Evolutionary conservation across 1,284 basidiomycete genomes (phyloP).

Genomic region (Fomes fomentarius): DNA sequence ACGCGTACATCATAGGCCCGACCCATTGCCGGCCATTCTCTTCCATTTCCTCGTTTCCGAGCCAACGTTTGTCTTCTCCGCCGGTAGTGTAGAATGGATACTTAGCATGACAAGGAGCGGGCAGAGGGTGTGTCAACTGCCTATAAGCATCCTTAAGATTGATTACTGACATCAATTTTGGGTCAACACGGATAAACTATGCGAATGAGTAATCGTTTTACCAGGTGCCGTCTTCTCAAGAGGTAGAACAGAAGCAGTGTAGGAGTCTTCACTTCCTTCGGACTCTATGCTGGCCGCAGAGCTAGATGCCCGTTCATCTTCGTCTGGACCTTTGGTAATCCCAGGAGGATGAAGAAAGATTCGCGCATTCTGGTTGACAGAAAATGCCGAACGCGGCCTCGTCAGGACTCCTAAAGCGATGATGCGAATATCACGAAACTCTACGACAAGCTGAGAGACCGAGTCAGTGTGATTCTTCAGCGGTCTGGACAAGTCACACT

Average conservation of each 20-base stretch:
- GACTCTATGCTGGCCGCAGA: slow-evolving; percentile 13
- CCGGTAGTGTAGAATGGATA: slow-evolving; percentile 77
- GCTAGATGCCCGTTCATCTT: slow-evolving; percentile 12
- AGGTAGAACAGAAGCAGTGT: not conserved
- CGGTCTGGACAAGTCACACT: slow-evolving; percentile 25
- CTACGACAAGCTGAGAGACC: slow-evolving; percentile 57
- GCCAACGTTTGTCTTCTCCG: slow-evolving; percentile 69
- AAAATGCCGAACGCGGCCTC: slow-evolving; percentile 56
- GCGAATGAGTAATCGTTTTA: not conserved
- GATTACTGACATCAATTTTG: too few relatives aligned
- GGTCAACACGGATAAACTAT: not conserved
- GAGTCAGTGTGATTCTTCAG: not conserved
- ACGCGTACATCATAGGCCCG: slow-evolving; percentile 66
- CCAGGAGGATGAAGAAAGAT: slow-evolving; percentile 70
- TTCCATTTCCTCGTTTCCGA: slow-evolving; percentile 51
- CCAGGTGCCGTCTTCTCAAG: slow-evolving; percentile 9
- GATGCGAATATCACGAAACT: slow-evolving; percentile 73
- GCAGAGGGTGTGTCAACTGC: slow-evolving; percentile 57
- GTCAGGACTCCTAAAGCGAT: slow-evolving; percentile 69
- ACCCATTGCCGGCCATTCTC: slow-evolving; percentile 73
- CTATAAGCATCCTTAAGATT: slow-evolving; percentile 32
- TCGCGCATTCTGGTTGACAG: slow-evolving; percentile 66
- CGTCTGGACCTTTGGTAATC: slow-evolving; percentile 38
- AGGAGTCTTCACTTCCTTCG: slow-evolving; percentile 24
- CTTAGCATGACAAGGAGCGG: slow-evolving; percentile 53